phyloP scores from a whole-genome alignment of 352 stramenopile species.

The Bremia lactucae region DNA sequence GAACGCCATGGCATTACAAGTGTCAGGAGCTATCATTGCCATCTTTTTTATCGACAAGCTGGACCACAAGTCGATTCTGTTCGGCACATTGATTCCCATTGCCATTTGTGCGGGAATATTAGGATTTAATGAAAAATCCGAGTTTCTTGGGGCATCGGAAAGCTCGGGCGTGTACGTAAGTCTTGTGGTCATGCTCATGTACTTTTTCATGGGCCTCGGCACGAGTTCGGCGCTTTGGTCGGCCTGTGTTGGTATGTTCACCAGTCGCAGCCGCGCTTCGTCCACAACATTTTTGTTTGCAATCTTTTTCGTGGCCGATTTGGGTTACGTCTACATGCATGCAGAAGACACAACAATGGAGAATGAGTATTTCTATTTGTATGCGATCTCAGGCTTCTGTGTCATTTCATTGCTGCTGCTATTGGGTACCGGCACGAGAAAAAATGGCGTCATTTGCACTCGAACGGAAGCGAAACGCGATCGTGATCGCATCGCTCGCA shows the following conservation, averaged over 20 bases:
- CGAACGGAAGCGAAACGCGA: slow-evolving; percentile 36
- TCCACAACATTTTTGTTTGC: slow-evolving; percentile 42
- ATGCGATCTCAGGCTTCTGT: slow-evolving; percentile 34
- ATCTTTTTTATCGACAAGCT: slow-evolving; percentile 79
- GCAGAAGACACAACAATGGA: slow-evolving; percentile 20
- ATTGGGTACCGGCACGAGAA: slow-evolving; percentile 40
- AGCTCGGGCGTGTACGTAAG: slow-evolving; percentile 43
- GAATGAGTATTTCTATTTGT: slow-evolving; percentile 49
- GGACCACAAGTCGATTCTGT: slow-evolving; percentile 61
- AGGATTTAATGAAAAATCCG: slow-evolving; percentile 49
- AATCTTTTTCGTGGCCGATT: slow-evolving; percentile 41
- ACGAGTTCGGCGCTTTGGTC: slow-evolving; percentile 48
- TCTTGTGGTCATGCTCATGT: slow-evolving; percentile 52
- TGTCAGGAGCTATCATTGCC: slow-evolving; percentile 41
- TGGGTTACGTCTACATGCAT: slow-evolving; percentile 54
- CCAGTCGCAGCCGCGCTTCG: slow-evolving; percentile 33
- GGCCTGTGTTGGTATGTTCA: slow-evolving; percentile 58
- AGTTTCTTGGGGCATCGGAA: slow-evolving; percentile 25
- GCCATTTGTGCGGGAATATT: slow-evolving; percentile 34
- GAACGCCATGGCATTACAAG: slow-evolving; percentile 43
- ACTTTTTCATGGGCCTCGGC: slow-evolving; percentile 71
- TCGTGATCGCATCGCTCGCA: slow-evolving; percentile 28
- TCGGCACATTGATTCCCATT: slow-evolving; percentile 53
- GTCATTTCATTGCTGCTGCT: slow-evolving; percentile 34
- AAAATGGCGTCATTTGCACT: slow-evolving; percentile 52